Evolutionary conservation across 2,329 filamentous ascomycete genomes (phyloP).

Genomic region (Sporothrix schenckii): DNA sequence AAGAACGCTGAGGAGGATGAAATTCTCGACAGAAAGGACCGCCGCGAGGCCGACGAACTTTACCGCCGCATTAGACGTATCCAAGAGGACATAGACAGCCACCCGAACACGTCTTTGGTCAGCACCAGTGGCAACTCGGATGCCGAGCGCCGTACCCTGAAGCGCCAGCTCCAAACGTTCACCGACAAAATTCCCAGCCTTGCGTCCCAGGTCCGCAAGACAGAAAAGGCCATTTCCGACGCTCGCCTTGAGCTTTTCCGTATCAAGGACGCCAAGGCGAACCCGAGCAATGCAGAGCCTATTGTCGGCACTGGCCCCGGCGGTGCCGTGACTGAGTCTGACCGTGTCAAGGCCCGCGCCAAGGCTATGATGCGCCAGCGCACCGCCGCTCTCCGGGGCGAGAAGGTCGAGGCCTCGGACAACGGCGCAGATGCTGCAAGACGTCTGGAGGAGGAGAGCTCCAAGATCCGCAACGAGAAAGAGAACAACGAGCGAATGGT

Average conservation of each 20-base stretch:
- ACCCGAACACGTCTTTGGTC: slow-evolving; percentile 74
- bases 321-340: slow-evolving; percentile 85
- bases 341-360: slow-evolving; percentile 90
- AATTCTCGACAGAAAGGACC: slow-evolving; percentile 83
- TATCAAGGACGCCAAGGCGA: slow-evolving; percentile 86
- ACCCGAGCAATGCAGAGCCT: slow-evolving; percentile 76
- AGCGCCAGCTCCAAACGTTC: slow-evolving; percentile 83
- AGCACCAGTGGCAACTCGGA: slow-evolving; percentile 77
- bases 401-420: slow-evolving; percentile 68
- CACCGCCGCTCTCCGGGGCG: slow-evolving; percentile 87
- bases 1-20: slow-evolving; percentile 89
- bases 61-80: slow-evolving; percentile 89
- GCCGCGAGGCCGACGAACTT: slow-evolving; percentile 88
- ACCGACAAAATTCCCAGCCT: slow-evolving; percentile 90
- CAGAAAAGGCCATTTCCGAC: slow-evolving; percentile 91
- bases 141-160: slow-evolving; percentile 81
- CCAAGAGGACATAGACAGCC: slow-evolving; percentile 91
- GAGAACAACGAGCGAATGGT: slow-evolving; percentile 98
- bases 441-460: slow-evolving; percentile 84
- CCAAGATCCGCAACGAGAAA: slow-evolving; percentile 77
- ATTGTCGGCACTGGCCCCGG: slow-evolving; percentile 94
- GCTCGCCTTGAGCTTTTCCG: slow-evolving; percentile 91
- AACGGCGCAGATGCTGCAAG: slow-evolving; percentile 80
- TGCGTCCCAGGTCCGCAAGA: slow-evolving; percentile 86
- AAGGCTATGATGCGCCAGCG: slow-evolving; percentile 99